Conservation (phyloP, 2,329 filamentous ascomycete genomes). For the Exserohilum rostratum region DNA sequence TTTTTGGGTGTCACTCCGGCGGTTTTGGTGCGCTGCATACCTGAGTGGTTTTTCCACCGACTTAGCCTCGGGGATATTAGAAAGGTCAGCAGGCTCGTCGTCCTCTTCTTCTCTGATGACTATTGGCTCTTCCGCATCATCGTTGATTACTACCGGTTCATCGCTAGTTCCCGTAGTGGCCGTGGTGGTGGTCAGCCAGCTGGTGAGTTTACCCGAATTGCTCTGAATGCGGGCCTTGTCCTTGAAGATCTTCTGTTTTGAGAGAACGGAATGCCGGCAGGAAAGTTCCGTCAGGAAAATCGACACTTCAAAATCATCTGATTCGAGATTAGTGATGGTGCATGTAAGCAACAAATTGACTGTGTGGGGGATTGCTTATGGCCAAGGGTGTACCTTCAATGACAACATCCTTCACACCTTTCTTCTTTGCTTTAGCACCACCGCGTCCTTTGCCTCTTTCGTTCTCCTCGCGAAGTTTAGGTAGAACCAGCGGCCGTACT, state of each 20-base stretch:
- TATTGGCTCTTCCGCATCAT: slow-evolving; percentile 53
- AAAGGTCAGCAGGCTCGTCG: slow-evolving; percentile 57
- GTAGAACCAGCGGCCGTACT: slow-evolving; percentile 83
- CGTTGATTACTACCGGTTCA: slow-evolving; percentile 51
- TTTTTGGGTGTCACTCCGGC: slow-evolving; percentile 11
- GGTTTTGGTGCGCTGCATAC: slow-evolving; percentile 24
- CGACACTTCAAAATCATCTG: slow-evolving; percentile 94
- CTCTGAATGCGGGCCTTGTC: slow-evolving; percentile 53
- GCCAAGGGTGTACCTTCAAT: slow-evolving; percentile 65
- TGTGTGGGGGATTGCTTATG: too few species aligned
- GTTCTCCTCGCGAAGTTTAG: slow-evolving; percentile 88
- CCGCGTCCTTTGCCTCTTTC: slow-evolving; percentile 68
- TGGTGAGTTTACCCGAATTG: slow-evolving; percentile 55
- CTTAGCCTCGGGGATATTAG: slow-evolving; percentile 61
- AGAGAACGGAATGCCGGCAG: slow-evolving; percentile 83
- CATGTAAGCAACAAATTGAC: too few species aligned
- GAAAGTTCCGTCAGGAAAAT: slow-evolving; percentile 89
- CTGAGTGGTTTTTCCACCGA: slow-evolving; percentile 14
- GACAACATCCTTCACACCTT: slow-evolving; percentile 89
- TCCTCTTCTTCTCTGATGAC: slow-evolving; percentile 64
- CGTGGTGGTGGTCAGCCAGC: slow-evolving; percentile 47
- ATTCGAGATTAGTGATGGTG: slow-evolving; percentile 18
- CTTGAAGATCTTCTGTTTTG: slow-evolving; percentile 78
- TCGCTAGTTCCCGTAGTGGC: slow-evolving; percentile 42
- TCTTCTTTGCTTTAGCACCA: slow-evolving; percentile 65